Evolutionary conservation across 2,329 filamentous ascomycete genomes (phyloP).

Genomic region (Cladosporium halotolerans): DNA sequence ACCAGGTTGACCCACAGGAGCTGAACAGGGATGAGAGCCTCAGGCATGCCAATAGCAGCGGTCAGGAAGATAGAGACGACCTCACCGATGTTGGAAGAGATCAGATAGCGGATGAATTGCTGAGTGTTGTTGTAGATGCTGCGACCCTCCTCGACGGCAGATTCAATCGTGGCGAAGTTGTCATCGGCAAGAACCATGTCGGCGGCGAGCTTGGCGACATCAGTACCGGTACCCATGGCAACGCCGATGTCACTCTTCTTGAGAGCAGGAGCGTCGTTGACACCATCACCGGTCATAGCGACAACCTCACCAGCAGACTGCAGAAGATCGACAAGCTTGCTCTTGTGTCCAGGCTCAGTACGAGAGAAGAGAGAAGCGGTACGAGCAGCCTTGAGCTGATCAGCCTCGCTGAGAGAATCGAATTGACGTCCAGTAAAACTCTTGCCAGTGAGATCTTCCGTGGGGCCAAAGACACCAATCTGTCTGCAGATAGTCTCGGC

Average conservation of each 20-base stretch:
- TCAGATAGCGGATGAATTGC: conserved; percentile 98
- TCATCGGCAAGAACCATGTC: conserved; percentile 99
- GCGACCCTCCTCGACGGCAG: conserved; percentile 91
- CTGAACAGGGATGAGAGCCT: conserved; percentile 93
- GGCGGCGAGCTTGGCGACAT: conserved; percentile 91
- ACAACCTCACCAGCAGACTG: conserved; percentile 91
- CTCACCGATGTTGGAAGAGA: conserved; percentile 98
- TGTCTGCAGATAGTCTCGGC: conserved; percentile 96
- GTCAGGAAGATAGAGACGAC: conserved; percentile 99
- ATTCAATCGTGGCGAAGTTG: conserved; percentile 97
- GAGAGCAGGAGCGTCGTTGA: conserved; percentile 93
- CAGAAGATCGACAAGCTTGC: conserved; percentile 91
- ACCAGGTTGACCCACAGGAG: conserved; percentile 98
- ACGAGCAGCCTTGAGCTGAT: conserved; percentile 79
- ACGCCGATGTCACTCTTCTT: conserved; percentile 99
- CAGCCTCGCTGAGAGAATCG: conserved; percentile 69
- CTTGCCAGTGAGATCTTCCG: conserved; percentile 82
- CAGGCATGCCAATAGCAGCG: conserved; percentile 92
- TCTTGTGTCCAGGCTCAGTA: conserved; percentile 93
- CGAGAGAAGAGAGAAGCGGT: conserved; percentile 88
- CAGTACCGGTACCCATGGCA: conserved; percentile 96
- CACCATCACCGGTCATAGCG: conserved; percentile 97
- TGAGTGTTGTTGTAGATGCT: conserved; percentile 99
- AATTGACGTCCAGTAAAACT: conserved; percentile 95
- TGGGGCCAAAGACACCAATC: conserved; percentile 81